Conservation (phyloP, 2,329 filamentous ascomycete genomes). For the Paramyrothecium sp. region DNA sequence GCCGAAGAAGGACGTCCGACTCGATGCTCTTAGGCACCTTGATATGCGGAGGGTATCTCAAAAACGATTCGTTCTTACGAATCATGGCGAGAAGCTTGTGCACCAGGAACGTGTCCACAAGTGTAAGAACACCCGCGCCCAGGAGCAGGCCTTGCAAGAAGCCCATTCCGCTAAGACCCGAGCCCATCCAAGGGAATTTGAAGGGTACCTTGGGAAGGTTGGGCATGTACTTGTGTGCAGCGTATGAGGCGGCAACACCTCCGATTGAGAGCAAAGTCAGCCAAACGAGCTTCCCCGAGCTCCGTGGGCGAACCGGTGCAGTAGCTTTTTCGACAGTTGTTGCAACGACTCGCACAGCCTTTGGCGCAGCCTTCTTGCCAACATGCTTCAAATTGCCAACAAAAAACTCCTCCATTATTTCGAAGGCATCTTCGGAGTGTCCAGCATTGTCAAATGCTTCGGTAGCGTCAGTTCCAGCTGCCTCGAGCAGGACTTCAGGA, state of each 20-base stretch:
- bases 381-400: conserved; percentile 36
- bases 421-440: conserved; percentile 64
- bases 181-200: not conserved
- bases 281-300: not conserved
- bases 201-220: not conserved
- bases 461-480: conserved; percentile 74
- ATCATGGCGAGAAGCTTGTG: conserved; percentile 28
- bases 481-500: conserved; percentile 74
- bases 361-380: conserved; percentile 10
- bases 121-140: conserved; percentile 29
- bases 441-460: conserved; percentile 82
- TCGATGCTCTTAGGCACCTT: conserved; percentile 35
- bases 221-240: conserved; percentile 1
- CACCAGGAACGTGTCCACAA: conserved; percentile 26
- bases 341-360: conserved; percentile 3
- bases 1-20: conserved; percentile 33
- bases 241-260: conserved; percentile 17
- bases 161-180: conserved; percentile 20
- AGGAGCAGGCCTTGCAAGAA: conserved; percentile 36
- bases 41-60: conserved; percentile 34
- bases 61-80: conserved; percentile 27
- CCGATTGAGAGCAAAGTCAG: conserved; percentile 12
- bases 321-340: not conserved
- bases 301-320: conserved; percentile 3
- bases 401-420: conserved; percentile 36